Base-by-base conservation (phyloP, 768 basidiomycete species). In the Serendipita vermifera region DNA sequence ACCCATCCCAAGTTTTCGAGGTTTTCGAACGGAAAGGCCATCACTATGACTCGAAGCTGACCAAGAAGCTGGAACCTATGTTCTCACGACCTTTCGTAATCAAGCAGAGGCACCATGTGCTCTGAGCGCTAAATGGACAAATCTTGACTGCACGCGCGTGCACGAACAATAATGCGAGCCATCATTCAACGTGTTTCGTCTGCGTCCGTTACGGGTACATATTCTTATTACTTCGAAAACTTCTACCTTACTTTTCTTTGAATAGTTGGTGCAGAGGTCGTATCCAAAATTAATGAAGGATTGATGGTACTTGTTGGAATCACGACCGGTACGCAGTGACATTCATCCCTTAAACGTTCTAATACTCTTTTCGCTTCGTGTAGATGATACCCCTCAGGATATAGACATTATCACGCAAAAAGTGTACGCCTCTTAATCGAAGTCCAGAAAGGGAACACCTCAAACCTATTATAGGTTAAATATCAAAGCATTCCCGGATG, bases 301-400 rank as follows among this genome's bases (percentile, higher is more conserved):
- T 72, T 97, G 29, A 83, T 97, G 78, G 86, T 93, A 17, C 78
- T 97, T 14, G 80, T 97, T 32, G 93, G 93, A 26, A 87, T 97
- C 61, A 87, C 86, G 38, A 73, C 74, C 70, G 87, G 87, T 86
- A 72, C 62, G 74, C 59, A 24, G 40, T 33, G 33, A n/a, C 17
- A 55, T 17, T 38, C 31, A 13, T 24, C 36, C 54, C 43, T 56
- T 33, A 54, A 9, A 9, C 38, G 31, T 54, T 22, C 51, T 59
- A 13, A n/a, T 15, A 13, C 14, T 57, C 38, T 57, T 31, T 7
- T 22, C 46, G 31, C 48, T 29, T 55, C 20, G 69, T 67, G 65
- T 64, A 91, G 88, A 92, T 66, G 94, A 98, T 67, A 88, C 80
- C 32, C 70, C 76, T 14, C 61, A 77, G 55, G 94, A 99, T 70